These are phyloP conservation scores for Arachis monticola DNA, from an alignment of 331 rosid species.

Conservation along the genomic window DNA sequence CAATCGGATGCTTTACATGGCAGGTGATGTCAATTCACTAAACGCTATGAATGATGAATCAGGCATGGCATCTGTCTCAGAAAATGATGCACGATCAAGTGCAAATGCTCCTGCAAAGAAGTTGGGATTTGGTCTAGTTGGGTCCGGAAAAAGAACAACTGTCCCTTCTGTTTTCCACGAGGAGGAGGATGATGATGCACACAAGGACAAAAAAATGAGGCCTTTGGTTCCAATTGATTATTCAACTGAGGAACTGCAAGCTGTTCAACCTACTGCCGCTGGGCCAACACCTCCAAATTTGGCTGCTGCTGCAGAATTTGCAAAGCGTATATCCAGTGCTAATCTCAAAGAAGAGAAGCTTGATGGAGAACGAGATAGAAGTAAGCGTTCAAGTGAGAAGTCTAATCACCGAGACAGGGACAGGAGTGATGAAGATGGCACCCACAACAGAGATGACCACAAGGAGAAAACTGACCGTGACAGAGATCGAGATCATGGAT, in stretches of 20 bases:
- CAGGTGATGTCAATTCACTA: conserved; percentile 63
- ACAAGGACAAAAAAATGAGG: conserved; percentile 95
- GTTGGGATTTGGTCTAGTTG: conserved; percentile 94
- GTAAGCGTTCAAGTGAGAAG: conserved; percentile 74
- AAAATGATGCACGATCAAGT: conserved; percentile 63
- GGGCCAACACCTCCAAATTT: conserved; percentile 80
- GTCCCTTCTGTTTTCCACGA: conserved; percentile 92
- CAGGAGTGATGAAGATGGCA: conserved; percentile 64
- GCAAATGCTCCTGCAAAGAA: conserved; percentile 76
- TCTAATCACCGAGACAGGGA: conserved; percentile 77
- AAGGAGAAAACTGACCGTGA: conserved; percentile 66
- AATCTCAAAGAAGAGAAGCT: conserved; percentile 80
- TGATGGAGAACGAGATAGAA: conserved; percentile 83
- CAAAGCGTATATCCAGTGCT: conserved; percentile 79
- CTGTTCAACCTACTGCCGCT: conserved; percentile 68
- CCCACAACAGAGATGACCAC: conserved; percentile 70
- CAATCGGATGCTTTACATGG: conserved; percentile 40
- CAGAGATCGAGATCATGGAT: conserved; percentile 68
- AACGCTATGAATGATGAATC: conserved; percentile 65
- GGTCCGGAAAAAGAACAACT: conserved; percentile 95
- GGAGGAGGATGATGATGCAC: conserved; percentile 96
- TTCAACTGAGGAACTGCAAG: conserved; percentile 95
- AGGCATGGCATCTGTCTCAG: conserved; percentile 48
- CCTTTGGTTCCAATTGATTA: conserved; percentile 98
- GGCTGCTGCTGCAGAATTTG: conserved; percentile 98